These are phyloP conservation scores for Pseudonitzschia multistriata DNA, from an alignment of 108 stramenopile genomes.

Conservation along the genomic window DNA sequence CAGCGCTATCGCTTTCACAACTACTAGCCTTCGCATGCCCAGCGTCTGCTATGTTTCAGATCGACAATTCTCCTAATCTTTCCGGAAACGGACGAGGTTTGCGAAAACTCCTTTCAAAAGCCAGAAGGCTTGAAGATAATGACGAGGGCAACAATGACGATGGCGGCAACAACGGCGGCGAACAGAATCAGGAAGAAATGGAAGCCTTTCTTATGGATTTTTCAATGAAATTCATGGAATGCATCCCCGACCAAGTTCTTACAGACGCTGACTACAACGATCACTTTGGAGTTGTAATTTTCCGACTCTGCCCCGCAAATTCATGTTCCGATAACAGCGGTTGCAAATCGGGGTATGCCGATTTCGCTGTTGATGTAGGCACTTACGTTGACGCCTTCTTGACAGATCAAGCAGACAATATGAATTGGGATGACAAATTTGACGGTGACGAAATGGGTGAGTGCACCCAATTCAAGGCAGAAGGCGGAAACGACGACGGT, in stretches of 20 bases:
- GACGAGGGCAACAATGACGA: neutral
- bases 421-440: conserved; percentile 41
- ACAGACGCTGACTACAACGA: conserved; percentile 20
- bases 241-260: conserved; percentile 15
- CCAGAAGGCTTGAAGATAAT: conserved; percentile 6
- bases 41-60: neutral
- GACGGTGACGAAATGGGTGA: conserved; percentile 29
- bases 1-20: conserved; percentile 6
- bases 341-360: conserved; percentile 32
- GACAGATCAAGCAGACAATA: conserved; percentile 40
- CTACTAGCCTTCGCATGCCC: neutral
- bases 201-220: conserved; percentile 25
- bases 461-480: conserved; percentile 32
- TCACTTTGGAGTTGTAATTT: conserved; percentile 34
- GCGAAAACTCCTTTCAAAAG: neutral
- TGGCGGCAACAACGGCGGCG: neutral
- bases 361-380: conserved; percentile 32
- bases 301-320: conserved; percentile 33
- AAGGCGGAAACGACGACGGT: conserved; percentile 14
- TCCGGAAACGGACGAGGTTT: neutral
- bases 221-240: conserved; percentile 19
- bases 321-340: conserved; percentile 19
- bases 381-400: conserved; percentile 37
- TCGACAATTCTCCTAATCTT: neutral
- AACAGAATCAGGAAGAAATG: conserved; percentile 15